A percentile compares a stretch with the other conserved stretches of the same genome.
Evolutionary conservation across 2,329 filamentous ascomycete species (phyloP).

Genomic region (Fusarium mangiferae): DNA sequence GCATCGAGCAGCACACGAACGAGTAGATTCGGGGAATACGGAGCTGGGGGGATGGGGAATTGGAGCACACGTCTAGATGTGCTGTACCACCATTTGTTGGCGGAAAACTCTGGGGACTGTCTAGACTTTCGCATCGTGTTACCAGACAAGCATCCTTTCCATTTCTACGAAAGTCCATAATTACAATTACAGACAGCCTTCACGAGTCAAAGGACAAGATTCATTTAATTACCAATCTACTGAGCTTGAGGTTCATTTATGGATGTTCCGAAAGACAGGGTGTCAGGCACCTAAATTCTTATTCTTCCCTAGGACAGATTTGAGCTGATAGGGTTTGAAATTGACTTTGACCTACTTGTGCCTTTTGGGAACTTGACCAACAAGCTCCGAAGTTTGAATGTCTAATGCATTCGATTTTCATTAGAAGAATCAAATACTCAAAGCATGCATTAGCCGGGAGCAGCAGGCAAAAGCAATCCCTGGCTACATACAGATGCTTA

Average conservation of each 20-base stretch:
- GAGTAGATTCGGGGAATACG: constrained; percentile 4
- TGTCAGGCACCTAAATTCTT: background rate
- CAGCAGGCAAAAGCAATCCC: constrained; percentile 27
- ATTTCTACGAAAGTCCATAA: background rate
- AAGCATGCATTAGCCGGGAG: constrained; percentile 17
- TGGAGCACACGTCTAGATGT: constrained; percentile 12
- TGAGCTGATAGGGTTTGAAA: constrained; percentile 2
- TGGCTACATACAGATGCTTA: constrained; percentile 41
- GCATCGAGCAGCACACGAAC: background rate
- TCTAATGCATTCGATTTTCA: constrained; percentile 23
- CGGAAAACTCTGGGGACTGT: constrained; percentile 26
- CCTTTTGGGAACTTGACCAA: background rate
- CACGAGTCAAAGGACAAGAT: background rate
- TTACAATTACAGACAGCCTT: background rate
- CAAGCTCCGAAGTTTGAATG: background rate
- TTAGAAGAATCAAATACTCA: constrained; percentile 43
- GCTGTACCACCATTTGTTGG: background rate
- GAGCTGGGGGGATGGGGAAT: constrained; percentile 17
- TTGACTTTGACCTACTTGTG: background rate
- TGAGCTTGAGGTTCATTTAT: background rate
- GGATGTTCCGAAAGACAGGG: background rate
- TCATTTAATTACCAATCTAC: constrained; percentile 9
- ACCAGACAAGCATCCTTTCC: background rate
- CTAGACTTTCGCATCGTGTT: background rate
- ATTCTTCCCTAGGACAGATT: constrained; percentile 9